These are phyloP conservation scores for Martensiomyces pterosporus DNA, from an alignment of 192 early-diverging fungal species.

Conservation along the genomic window DNA sequence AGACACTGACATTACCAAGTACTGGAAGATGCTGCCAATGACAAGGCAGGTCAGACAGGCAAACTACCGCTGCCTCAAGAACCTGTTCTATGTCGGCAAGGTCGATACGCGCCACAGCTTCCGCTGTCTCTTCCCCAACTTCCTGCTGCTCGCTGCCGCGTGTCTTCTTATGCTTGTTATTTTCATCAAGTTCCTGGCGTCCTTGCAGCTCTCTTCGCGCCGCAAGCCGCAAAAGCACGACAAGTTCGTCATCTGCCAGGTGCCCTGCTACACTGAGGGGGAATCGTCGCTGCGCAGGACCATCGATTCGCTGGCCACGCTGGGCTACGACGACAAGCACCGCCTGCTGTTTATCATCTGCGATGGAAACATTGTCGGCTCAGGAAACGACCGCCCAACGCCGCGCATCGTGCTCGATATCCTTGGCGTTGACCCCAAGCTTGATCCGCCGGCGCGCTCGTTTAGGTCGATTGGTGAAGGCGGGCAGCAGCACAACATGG, in stretches of 20 bases:
- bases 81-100: constrained; percentile 76
- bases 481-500: constrained; percentile 88
- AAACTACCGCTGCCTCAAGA: constrained; percentile 69
- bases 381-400: constrained; percentile 90
- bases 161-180: constrained; percentile 77
- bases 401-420: constrained; percentile 89
- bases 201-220: constrained; percentile 66
- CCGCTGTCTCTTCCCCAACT: constrained; percentile 79
- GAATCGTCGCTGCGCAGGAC: constrained; percentile 80
- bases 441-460: constrained; percentile 69
- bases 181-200: constrained; percentile 72
- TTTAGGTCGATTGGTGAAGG: constrained; percentile 91
- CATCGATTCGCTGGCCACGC: constrained; percentile 71
- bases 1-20: constrained; percentile 51
- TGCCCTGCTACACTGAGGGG: constrained; percentile 94
- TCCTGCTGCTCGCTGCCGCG: constrained; percentile 74
- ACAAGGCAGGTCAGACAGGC: constrained; percentile 18
- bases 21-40: constrained; percentile 52
- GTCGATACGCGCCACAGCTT: constrained; percentile 77
- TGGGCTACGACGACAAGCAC: constrained; percentile 82
- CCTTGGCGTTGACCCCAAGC: constrained; percentile 74
- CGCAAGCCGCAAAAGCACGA: constrained; percentile 83
- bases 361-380: constrained; percentile 90
- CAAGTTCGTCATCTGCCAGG: constrained; percentile 93
- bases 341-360: constrained; percentile 84